Evolutionary conservation across 352 stramenopile species (phyloP).

Genomic region (Phytophthora tubulina): DNA sequence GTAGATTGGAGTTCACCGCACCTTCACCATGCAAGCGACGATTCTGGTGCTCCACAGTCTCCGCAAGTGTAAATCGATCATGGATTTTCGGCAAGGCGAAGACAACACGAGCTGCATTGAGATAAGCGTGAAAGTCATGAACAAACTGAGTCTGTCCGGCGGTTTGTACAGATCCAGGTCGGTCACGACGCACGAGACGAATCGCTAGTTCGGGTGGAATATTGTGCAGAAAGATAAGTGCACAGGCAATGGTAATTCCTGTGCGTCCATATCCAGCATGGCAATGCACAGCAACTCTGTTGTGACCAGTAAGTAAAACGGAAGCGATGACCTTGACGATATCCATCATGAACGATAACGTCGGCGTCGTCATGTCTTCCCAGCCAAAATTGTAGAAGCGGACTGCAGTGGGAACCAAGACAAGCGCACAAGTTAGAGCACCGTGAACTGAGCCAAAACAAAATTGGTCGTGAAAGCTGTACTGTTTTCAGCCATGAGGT

Average conservation of each 20-base stretch:
- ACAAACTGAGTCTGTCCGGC: constrained; percentile 79
- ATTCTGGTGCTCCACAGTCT: constrained; percentile 80
- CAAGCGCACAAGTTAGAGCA: neutral
- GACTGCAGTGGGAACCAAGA: constrained; percentile 50
- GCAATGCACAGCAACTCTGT: constrained; percentile 89
- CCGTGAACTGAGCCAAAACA: neutral
- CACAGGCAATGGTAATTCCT: constrained; percentile 88
- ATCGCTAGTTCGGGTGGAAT: constrained; percentile 75
- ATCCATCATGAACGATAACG: constrained; percentile 87
- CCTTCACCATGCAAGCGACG: constrained; percentile 61
- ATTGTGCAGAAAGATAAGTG: constrained; percentile 86
- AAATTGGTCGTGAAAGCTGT: constrained; percentile 10
- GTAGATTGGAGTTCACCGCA: constrained; percentile 48
- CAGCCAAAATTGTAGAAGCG: constrained; percentile 93
- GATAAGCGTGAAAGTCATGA: constrained; percentile 77
- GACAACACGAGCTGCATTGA: constrained; percentile 73
- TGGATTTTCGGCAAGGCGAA: constrained; percentile 81
- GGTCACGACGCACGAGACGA: constrained; percentile 76
- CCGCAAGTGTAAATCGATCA: constrained; percentile 71
- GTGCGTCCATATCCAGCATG: constrained; percentile 91
- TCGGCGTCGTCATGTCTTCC: constrained; percentile 93
- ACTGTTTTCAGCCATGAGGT: constrained; percentile 91
- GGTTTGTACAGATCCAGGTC: constrained; percentile 83
- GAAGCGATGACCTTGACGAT: constrained; percentile 89
- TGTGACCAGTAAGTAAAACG: constrained; percentile 70